Base-by-base conservation (phyloP, 2,329 filamentous ascomycete genomes). In the Diaporthe sp. region DNA sequence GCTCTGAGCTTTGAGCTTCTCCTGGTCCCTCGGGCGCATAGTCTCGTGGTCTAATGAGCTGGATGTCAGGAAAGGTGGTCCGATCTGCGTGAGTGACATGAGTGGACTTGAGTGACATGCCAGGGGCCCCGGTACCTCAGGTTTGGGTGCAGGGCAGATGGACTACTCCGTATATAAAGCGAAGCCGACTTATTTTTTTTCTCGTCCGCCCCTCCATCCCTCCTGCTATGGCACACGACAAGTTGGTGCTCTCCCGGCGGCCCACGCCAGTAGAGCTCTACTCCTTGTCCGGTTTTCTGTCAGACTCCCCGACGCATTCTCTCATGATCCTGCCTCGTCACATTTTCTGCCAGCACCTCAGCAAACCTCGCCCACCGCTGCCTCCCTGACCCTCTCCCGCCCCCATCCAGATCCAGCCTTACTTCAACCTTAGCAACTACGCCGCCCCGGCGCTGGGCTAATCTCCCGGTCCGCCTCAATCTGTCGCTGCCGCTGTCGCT, bases 221-320 rank as follows among this genome's bases (percentile, higher is more conserved):
- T 75, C 80, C 76, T 83, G 79, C 79, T 79, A 85, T 85, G 85
- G 85, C 84, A 85, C 84, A 83, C 86, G 83, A 84, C 82, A 83
- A 79, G 57, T 47, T 73, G 72, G 75, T 78, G 82, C 84, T 84
- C 75, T 75, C 71, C 81, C 82, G 79, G 82, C 81, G 80, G 80
- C 85, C 82, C 80, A 81, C 78, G 80, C 81, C 82, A 81, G 81
- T 83, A 82, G 82, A 83, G 81, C 81, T 82, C 78, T 76, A 74
- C 77, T 76, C 71, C 70, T 76, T 77, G 67, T 55, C 5, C 72
- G 53, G 63, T 57, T 61, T 20, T 49, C 61, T 47, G 72, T 53
- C 72, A 74, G 72, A 28, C 58, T 68, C n/a, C 61, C 58, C 39
- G n/a, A n/a, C 53, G 31, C 31, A 39, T 63, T 57, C 37, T 60